Conservation (phyloP, 768 basidiomycete species). For the Tylopilus plumbeoviolaceoides region DNA sequence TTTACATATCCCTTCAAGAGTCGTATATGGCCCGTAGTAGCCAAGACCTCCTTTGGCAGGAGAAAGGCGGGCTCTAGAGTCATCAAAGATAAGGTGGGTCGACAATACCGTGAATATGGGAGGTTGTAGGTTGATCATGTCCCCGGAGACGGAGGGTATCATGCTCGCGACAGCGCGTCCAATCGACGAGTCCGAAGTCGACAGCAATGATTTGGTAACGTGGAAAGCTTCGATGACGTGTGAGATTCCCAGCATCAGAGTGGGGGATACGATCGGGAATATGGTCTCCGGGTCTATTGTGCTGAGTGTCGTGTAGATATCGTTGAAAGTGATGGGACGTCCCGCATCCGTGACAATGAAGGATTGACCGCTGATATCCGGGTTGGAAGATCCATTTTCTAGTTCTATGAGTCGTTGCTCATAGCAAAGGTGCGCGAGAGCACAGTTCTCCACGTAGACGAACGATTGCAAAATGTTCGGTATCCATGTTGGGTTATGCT, state of each 20-base stretch:
- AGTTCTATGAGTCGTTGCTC: slow-evolving; percentile 65
- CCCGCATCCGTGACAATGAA: slow-evolving; percentile 67
- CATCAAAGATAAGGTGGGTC: slow-evolving; percentile 59
- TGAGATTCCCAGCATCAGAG: slow-evolving; percentile 60
- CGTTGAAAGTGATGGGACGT: slow-evolving; percentile 57
- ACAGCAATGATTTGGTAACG: slow-evolving; percentile 40
- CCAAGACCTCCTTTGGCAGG: slow-evolving; percentile 60
- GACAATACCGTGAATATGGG: slow-evolving; percentile 50
- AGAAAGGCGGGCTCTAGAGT: slow-evolving; percentile 55
- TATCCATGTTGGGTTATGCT: slow-evolving; percentile 62
- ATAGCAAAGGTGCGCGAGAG: slow-evolving; percentile 67
- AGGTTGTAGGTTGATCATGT: slow-evolving; percentile 55
- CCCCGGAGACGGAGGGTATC: slow-evolving; percentile 45
- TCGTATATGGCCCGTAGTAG: slow-evolving; percentile 56
- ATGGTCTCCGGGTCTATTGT: slow-evolving; percentile 54
- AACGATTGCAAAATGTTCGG: slow-evolving; percentile 56
- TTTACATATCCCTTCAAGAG: slow-evolving; percentile 53
- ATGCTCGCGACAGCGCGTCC: slow-evolving; percentile 32
- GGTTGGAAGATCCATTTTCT: slow-evolving; percentile 36
- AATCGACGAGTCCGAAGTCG: slow-evolving; percentile 27
- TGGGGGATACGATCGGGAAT: slow-evolving; percentile 57
- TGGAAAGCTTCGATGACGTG: slow-evolving; percentile 56
- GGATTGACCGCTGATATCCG: slow-evolving; percentile 71
- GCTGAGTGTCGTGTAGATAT: slow-evolving; percentile 52
- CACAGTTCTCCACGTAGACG: slow-evolving; percentile 73